phyloP scores from a whole-genome alignment of 805 yeast species.

The Maudiozyma barnettii region DNA sequence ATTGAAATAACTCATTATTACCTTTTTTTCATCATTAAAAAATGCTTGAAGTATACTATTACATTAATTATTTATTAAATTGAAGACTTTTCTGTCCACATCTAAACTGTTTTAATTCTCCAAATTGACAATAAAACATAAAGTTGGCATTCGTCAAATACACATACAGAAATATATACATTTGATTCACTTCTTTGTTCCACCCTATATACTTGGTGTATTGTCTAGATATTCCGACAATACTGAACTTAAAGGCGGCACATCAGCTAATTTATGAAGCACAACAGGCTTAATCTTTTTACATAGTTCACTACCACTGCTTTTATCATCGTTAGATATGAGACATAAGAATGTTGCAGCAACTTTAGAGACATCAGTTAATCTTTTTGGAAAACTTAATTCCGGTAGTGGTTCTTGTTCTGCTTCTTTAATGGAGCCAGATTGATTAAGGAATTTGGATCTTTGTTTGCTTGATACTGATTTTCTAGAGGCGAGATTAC shows the following conservation, averaged over 20 bases:
- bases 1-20: too few relatives aligned
- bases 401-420: slow-evolving; percentile 21
- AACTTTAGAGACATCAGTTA: slow-evolving; percentile 28
- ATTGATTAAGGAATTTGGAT: slow-evolving; percentile 16
- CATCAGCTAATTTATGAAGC: slow-evolving; percentile 24
- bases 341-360: slow-evolving; percentile 27
- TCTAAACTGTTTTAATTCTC: not conserved
- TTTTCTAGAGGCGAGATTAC: slow-evolving; percentile 33
- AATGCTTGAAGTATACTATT: not conserved
- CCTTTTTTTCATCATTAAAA: not conserved
- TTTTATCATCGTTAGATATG: slow-evolving; percentile 25
- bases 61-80: not conserved
- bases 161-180: not conserved
- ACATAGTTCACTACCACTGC: slow-evolving; percentile 22
- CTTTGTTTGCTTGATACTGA: slow-evolving; percentile 10
- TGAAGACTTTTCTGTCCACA: not conserved
- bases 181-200: not conserved
- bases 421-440: slow-evolving; percentile 11
- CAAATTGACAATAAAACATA: too few relatives aligned
- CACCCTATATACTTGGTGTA: slow-evolving; percentile 13
- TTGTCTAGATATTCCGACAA: slow-evolving; percentile 28
- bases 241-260: slow-evolving; percentile 25
- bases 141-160: not conserved
- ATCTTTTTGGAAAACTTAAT: slow-evolving; percentile 20
- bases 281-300: slow-evolving; percentile 23